Evolutionary conservation across 1,284 basidiomycete species (phyloP).

Genomic region (Limonomyces culmigenus): DNA sequence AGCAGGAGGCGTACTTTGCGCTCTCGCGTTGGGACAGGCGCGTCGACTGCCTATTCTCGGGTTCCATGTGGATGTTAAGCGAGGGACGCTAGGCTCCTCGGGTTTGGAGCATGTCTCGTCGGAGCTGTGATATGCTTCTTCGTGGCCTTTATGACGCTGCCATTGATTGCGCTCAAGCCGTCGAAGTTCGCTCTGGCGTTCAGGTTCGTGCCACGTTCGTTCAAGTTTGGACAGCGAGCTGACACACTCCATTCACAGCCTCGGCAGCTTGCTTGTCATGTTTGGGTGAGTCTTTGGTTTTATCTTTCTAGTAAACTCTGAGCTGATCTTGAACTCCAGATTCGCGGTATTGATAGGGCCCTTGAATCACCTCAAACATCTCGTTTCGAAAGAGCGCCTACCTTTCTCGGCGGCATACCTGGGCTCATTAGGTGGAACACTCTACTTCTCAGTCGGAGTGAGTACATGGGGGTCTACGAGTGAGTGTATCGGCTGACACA

Average conservation of each 20-base stretch:
- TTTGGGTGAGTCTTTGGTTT: conserved; percentile 50
- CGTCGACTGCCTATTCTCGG: conserved; percentile 5
- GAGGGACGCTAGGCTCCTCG: conserved; percentile 47
- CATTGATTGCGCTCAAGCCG: conserved; percentile 69
- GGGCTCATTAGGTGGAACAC: conserved; percentile 61
- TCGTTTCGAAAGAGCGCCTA: conserved; percentile 70
- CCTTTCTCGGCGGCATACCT: conserved; percentile 83
- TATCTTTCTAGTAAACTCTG: conserved; percentile 2
- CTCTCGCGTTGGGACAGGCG: conserved; percentile 82
- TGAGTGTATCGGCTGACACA: no score
- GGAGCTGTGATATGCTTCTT: conserved; percentile 93
- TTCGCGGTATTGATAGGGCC: conserved; percentile 79
- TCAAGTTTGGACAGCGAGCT: conserved; percentile 1
- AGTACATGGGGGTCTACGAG: no score
- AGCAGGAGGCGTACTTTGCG: conserved; percentile 95
- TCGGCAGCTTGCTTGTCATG: conserved; percentile 78
- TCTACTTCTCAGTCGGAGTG: conserved; percentile 82
- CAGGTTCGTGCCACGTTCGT: conserved; percentile 28
- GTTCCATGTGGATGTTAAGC: background rate
- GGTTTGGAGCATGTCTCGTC: conserved; percentile 82
- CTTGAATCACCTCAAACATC: conserved; percentile 79
- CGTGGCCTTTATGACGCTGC: conserved; percentile 84
- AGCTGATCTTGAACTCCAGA: conserved; percentile 18
- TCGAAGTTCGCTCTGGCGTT: conserved; percentile 83
- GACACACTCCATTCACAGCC: conserved; percentile 20